A percentile compares a stretch with the other conserved stretches of the same genome.
phyloP scores from a whole-genome alignment of 768 basidiomycete genomes.

The Mycena leptocephala region DNA sequence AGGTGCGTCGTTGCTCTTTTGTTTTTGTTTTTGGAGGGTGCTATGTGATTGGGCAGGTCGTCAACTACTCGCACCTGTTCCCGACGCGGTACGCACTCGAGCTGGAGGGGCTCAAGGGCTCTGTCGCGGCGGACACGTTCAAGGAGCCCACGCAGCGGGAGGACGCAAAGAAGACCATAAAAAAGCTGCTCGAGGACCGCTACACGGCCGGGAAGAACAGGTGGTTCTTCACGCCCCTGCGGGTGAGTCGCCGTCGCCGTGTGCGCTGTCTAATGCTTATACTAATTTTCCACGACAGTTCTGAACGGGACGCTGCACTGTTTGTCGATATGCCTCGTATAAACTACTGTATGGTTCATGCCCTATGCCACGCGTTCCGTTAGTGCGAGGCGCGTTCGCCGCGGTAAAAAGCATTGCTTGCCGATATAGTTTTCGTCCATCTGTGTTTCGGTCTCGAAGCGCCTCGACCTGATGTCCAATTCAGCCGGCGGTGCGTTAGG shows the following conservation, averaged over 20 bases:
- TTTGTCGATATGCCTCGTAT: constrained; percentile 25
- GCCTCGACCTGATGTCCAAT: too few relatives aligned
- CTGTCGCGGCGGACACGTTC: constrained; percentile 91
- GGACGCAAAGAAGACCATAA: constrained; percentile 95
- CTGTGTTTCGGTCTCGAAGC: too few relatives aligned
- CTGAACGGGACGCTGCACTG: constrained; percentile 42
- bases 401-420: background rate
- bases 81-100: constrained; percentile 99
- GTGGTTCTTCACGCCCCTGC: constrained; percentile 95
- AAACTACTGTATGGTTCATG: constrained; percentile 38
- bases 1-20: constrained; percentile 70
- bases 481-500: too few relatives aligned
- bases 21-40: too few relatives aligned
- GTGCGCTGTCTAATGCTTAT: background rate
- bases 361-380: constrained; percentile 30
- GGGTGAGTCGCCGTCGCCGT: constrained; percentile 60
- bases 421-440: background rate
- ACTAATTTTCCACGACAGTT: constrained; percentile 46
- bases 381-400: background rate
- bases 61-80: constrained; percentile 99
- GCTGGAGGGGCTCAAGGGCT: constrained; percentile 93
- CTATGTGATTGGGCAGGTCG: constrained; percentile 65
- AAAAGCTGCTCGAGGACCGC: constrained; percentile 96
- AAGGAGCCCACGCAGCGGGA: constrained; percentile 97
- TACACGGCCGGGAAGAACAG: constrained; percentile 96